These are phyloP conservation scores for Penicillium janthinellum DNA, from an alignment of 2,329 filamentous ascomycete genomes.

Conservation along the genomic window DNA sequence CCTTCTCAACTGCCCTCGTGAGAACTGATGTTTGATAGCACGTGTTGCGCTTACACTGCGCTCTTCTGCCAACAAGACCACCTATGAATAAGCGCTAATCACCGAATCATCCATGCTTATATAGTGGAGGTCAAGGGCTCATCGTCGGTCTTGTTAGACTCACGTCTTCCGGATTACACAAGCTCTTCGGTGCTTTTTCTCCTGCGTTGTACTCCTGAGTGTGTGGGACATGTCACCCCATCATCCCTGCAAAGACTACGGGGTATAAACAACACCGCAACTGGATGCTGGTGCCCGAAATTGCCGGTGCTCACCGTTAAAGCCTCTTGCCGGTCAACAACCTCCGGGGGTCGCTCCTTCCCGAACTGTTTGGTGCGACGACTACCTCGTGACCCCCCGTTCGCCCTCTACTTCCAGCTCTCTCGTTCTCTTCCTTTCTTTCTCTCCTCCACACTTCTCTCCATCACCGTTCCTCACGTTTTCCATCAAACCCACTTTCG, in stretches of 20 bases:
- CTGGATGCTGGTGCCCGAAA: not conserved
- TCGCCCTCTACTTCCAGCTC: conserved; percentile 2
- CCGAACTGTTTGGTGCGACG: not conserved
- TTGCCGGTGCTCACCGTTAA: not conserved
- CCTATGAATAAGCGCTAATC: not conserved
- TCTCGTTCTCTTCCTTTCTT: conserved; percentile 1
- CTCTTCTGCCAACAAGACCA: not conserved
- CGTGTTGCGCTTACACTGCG: no score
- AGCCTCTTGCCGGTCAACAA: not conserved
- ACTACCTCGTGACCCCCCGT: not conserved
- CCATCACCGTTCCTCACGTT: not conserved
- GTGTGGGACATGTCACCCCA: not conserved
- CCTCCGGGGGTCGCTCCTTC: conserved; percentile 1
- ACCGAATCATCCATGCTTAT: not conserved
- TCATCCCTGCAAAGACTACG: not conserved
- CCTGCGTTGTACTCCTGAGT: not conserved
- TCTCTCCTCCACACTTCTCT: conserved; percentile 4
- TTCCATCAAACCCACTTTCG: not conserved
- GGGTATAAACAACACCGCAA: not conserved
- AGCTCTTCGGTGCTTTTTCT: not conserved
- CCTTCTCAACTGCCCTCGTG: no score
- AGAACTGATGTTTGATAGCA: no score
- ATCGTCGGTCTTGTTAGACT: not conserved
- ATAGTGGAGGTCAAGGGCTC: not conserved
- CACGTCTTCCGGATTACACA: not conserved